Evolutionary conservation across 148 eudicot genomes (phyloP).

Genomic region (Amaranthus palmeri): DNA sequence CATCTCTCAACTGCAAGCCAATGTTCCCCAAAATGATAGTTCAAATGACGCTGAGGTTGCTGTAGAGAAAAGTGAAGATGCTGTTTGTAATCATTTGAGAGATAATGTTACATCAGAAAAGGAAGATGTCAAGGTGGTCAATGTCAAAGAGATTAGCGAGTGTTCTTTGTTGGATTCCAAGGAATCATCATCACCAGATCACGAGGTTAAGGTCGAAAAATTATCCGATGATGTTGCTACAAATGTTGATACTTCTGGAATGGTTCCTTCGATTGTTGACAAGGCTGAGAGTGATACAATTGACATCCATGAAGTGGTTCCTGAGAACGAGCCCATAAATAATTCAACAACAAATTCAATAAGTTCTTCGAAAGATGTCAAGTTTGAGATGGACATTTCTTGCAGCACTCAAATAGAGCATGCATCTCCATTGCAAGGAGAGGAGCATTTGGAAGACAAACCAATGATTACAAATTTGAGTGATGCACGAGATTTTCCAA

Average conservation of each 20-base stretch:
- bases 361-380: slow-evolving; percentile 30
- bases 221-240: slow-evolving; percentile 25
- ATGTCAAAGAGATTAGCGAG: slow-evolving; percentile 32
- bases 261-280: slow-evolving; percentile 26
- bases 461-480: slow-evolving; percentile 38
- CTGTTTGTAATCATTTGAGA: slow-evolving; percentile 19
- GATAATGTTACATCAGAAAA: slow-evolving; percentile 24
- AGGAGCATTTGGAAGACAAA: slow-evolving; percentile 46
- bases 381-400: slow-evolving; percentile 27
- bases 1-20: slow-evolving; percentile 61
- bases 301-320: slow-evolving; percentile 47
- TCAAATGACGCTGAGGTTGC: slow-evolving; percentile 26
- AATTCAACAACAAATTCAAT: slow-evolving; percentile 23
- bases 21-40: slow-evolving; percentile 34
- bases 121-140: slow-evolving; percentile 26
- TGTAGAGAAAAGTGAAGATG: slow-evolving; percentile 32
- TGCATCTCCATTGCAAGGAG: slow-evolving; percentile 28
- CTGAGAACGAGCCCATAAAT: slow-evolving; percentile 27
- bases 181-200: slow-evolving; percentile 31
- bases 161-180: slow-evolving; percentile 24
- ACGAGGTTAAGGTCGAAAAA: slow-evolving; percentile 35
- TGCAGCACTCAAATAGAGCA: slow-evolving; percentile 23
- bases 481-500: slow-evolving; percentile 51
- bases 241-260: slow-evolving; percentile 23
- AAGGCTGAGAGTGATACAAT: slow-evolving; percentile 34